Percentiles rank a stretch among this genome's conserved stretches.
These are phyloP conservation scores for Suaeda aralocaspica DNA, from an alignment of 148 eudicot genomes.

Conservation along the genomic window DNA sequence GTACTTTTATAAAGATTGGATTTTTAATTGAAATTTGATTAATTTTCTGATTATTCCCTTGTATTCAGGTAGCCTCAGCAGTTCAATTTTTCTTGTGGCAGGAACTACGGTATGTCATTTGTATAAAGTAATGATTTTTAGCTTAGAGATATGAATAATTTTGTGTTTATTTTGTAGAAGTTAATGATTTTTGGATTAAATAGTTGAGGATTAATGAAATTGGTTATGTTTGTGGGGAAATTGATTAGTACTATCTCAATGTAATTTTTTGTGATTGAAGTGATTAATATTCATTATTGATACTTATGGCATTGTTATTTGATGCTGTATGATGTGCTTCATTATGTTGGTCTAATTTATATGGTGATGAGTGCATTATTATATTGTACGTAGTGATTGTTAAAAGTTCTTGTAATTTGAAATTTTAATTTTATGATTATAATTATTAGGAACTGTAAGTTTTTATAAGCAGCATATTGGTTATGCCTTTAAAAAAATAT, in stretches of 20 bases:
- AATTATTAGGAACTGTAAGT: neutral
- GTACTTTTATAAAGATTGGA: neutral
- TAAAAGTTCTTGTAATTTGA: neutral
- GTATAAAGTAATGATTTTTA: neutral
- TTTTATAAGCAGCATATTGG: neutral
- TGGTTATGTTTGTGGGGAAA: neutral
- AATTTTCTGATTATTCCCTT: neutral
- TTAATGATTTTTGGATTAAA: neutral
- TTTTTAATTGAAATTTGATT: neutral
- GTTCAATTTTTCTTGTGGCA: slow-evolving; percentile 76
- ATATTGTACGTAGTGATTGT: neutral
- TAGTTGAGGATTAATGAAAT: neutral
- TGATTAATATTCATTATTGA: too few relatives aligned
- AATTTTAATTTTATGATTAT: neutral
- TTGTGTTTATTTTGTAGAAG: neutral
- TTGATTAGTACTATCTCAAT: neutral
- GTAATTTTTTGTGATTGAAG: neutral
- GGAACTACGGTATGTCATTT: slow-evolving; percentile 68
- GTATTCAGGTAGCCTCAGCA: slow-evolving; percentile 67
- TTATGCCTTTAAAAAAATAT: neutral
- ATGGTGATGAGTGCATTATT: neutral
- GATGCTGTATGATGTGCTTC: neutral
- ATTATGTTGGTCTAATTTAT: neutral
- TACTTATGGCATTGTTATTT: too few relatives aligned
- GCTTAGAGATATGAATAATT: neutral